Evolutionary conservation across 768 basidiomycete species (phyloP).

Genomic region (Naganishia onofrii): DNA sequence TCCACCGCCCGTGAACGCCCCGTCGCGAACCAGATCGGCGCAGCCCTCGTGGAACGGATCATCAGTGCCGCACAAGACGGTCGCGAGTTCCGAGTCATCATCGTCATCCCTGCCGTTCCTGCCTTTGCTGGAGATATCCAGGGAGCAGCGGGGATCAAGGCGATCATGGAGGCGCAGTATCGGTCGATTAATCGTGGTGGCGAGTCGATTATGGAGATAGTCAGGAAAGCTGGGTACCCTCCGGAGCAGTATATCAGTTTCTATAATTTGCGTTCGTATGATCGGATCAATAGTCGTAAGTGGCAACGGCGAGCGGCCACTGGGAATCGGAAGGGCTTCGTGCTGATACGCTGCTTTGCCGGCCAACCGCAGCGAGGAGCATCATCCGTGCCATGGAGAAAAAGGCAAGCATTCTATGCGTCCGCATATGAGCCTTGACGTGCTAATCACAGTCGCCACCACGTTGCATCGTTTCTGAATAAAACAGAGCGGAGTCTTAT

Average conservation of each 20-base stretch:
- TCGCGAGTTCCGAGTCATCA: conserved; percentile 76
- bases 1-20: conserved; percentile 63
- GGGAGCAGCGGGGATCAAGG: conserved; percentile 58
- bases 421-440: neutral
- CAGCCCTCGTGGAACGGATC: conserved; percentile 78
- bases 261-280: conserved; percentile 88
- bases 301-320: too few relatives aligned
- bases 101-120: conserved; percentile 85
- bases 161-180: conserved; percentile 72
- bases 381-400: conserved; percentile 70
- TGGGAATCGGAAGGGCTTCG: too few relatives aligned
- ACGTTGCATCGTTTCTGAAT: neutral
- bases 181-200: conserved; percentile 71
- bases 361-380: conserved; percentile 50
- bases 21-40: conserved; percentile 78
- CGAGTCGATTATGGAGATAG: conserved; percentile 32
- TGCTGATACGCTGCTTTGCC: neutral
- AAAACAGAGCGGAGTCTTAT: conserved; percentile 67
- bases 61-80: conserved; percentile 70
- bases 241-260: conserved; percentile 67
- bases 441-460: neutral
- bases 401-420: conserved; percentile 39
- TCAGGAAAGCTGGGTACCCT: conserved; percentile 42
- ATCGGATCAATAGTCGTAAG: conserved; percentile 66
- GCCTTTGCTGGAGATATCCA: conserved; percentile 82